Evolutionary conservation across 2,329 filamentous ascomycete species (phyloP).

Genomic region (Aspergillus caelatus): DNA sequence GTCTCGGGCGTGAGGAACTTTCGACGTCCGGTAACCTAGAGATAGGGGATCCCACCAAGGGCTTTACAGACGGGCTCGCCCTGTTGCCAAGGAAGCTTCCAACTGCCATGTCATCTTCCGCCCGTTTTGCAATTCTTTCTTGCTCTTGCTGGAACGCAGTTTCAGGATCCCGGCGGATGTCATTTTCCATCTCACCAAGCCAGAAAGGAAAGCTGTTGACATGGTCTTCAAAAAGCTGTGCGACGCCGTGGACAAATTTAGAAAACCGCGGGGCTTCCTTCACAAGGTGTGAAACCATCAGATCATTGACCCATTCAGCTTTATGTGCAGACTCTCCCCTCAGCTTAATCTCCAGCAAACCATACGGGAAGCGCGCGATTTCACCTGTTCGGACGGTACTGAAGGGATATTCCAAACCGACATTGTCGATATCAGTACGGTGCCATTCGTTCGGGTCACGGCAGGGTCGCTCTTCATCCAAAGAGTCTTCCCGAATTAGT

Average conservation of each 20-base stretch:
- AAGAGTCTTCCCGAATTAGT: constrained; percentile 74
- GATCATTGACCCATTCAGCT: constrained; percentile 83
- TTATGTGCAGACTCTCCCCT: constrained; percentile 60
- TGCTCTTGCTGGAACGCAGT: constrained; percentile 90
- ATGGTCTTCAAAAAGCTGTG: constrained; percentile 89
- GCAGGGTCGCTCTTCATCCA: constrained; percentile 83
- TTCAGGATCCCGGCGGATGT: constrained; percentile 92
- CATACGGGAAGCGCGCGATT: constrained; percentile 86
- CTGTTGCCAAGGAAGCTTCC: constrained; percentile 76
- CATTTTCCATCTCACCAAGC: constrained; percentile 86
- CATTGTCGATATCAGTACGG: constrained; percentile 82
- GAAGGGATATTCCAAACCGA: constrained; percentile 84
- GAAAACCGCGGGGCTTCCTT: constrained; percentile 89
- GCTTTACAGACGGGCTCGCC: constrained; percentile 31
- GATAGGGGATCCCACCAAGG: constrained; percentile 39
- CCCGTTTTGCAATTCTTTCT: constrained; percentile 75
- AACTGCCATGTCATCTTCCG: constrained; percentile 85
- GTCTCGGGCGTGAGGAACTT: constrained; percentile 25
- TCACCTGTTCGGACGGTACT: constrained; percentile 85
- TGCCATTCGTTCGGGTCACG: constrained; percentile 90
- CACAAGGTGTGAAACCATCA: constrained; percentile 91
- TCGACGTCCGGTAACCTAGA: constrained; percentile 29
- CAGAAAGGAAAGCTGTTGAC: constrained; percentile 97
- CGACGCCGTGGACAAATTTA: constrained; percentile 94
- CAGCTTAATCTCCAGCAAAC: constrained; percentile 90